These are phyloP conservation scores for Phaeosphaeriaceae sp. DNA, from an alignment of 2,329 filamentous ascomycete genomes.

Conservation along the genomic window DNA sequence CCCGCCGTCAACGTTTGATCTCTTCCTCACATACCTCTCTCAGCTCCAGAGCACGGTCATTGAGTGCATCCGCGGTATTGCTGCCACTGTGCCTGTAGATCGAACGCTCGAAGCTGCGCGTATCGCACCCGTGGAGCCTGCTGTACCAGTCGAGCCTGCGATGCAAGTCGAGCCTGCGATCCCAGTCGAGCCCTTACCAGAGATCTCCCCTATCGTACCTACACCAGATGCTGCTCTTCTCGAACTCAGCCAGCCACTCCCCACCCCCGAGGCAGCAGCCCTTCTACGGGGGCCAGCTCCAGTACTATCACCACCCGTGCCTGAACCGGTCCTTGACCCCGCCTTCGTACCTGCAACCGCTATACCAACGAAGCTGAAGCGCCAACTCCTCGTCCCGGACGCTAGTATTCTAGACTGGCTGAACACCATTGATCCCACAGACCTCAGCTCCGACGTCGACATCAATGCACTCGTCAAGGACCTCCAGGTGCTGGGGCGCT, in stretches of 20 bases:
- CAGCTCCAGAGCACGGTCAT: slow-evolving; percentile 2
- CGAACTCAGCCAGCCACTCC: neutral
- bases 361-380: neutral
- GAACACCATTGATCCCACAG: neutral
- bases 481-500: neutral
- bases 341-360: neutral
- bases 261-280: neutral
- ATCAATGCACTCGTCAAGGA: neutral
- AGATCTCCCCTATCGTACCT: neutral
- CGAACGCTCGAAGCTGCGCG: neutral
- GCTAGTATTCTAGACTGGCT: neutral
- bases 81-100: neutral
- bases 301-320: neutral
- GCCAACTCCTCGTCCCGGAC: neutral
- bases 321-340: neutral
- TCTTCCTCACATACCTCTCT: slow-evolving; percentile 1
- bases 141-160: neutral
- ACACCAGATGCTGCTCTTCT: neutral
- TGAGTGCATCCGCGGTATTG: slow-evolving; percentile 6
- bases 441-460: neutral
- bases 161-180: neutral
- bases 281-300: neutral
- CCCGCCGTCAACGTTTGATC: neutral
- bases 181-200: neutral
- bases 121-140: neutral